Base-by-base conservation (phyloP, 2,329 filamentous ascomycete genomes). In the Aspergillus udagawae region DNA sequence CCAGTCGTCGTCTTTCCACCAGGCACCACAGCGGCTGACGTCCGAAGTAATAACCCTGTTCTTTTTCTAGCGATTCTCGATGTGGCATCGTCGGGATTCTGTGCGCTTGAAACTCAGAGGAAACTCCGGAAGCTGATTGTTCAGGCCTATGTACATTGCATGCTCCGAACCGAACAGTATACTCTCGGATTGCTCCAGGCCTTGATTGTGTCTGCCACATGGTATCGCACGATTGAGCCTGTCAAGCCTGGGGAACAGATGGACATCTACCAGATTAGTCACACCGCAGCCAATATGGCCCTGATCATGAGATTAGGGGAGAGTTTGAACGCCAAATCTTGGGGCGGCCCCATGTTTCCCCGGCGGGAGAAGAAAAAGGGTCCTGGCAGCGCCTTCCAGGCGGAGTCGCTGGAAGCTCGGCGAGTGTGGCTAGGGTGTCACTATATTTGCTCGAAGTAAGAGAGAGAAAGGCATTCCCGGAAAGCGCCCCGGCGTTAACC, bases 171-270 rank as follows among this genome's bases (percentile, higher is more conserved):
- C 3, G 47, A 49, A 29, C 20, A 49, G 12, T 49, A 49, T 27
- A 25, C 20, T 0, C 3, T 49, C 25, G 25, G 47, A 49, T 28
- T 49, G 47, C 47, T 49, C 25, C 47, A 49, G 47, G 47, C 47
- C 3, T 29, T 49, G 25, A 49, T 49, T 17, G 47, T 49, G 14
- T 49, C 47, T n/a, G 47, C 47, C 47, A 49, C 23, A 20, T 49
- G 47, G 47, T 49, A 49, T 51, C 56, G 62, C n/a, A 41, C 32
- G 27, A 54, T 52, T 14, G 54, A 52, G 54, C 54, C 54, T 6
- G 7, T 55, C 2, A 20, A 52, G 28, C 54, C 54, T 1, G 54
- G 54, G n/a, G 54, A 55, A 44, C 54, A 55, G 9, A 55, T 55
- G 54, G 42, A 55, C 17, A 55, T 55, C 4, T 55, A 55, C 21